Base-by-base conservation (phyloP, 352 stramenopile species). In the Phytophthora boehmeriae region DNA sequence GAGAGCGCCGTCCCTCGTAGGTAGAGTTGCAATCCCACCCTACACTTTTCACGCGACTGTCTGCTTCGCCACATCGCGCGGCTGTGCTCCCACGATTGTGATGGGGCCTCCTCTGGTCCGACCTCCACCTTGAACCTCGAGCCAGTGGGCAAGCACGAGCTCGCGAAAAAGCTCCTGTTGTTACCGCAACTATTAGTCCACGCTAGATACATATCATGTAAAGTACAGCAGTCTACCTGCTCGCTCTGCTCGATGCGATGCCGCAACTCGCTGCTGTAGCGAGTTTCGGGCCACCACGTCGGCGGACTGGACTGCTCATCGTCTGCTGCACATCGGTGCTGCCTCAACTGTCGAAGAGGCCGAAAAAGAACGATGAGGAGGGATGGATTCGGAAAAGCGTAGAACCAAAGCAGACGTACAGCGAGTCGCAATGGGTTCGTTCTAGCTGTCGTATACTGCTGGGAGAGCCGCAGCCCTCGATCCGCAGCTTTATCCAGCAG, bases 201-300 rank as follows among this genome's bases (percentile, higher is more conserved):
- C 25, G 25, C 6, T 30, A 30, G 42, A 20, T 30, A 30, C 25
- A 45, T 5, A 45, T 5, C 42, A 48, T 32, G 42, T 47, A 25
- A 10, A 6, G 16, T 6, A 32, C 17, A 8, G 20, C 20, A 32
- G 32, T 20, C n/a, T 17, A 48, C 42, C 42, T 76, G 49, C 42
- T 89, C 78, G 9, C 72, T 71, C 17, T 59, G 36, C 6, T 70
- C 63, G 38, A 92, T 83, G 28, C 76, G 70, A 2, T 30, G 49
- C 14, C 45, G 48, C 10, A 92, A 50, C 16, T 58, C 54, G 10
- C 19, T 44, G 13, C 71, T 56, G 57, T 85, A 92, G 11, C 64
- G 66, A 4, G 59, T 42, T 36, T 90, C 65, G 0, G 78, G 83
- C 83, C 83, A 92, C 80, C 83, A 90, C 51, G 41, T 77, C 13